A percentile compares a stretch with the other conserved stretches of the same genome.
Conservation (phyloP, 2,329 filamentous ascomycete genomes). For the Penicillium sp. region DNA sequence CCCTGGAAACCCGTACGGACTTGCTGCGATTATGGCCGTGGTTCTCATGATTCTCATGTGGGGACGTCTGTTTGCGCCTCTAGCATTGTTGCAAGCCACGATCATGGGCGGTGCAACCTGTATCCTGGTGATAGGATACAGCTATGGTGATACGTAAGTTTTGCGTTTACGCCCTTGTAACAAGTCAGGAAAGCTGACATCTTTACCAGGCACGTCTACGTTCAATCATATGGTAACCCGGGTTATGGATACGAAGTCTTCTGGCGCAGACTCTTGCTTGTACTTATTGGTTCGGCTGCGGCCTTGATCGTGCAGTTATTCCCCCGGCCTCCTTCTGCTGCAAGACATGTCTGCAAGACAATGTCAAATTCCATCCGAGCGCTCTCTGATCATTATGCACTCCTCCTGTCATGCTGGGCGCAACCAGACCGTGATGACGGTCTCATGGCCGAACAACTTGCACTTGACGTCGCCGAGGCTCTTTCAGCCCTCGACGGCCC, state of each 20-base stretch:
- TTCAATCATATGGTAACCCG: constrained; percentile 51
- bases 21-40: constrained; percentile 48
- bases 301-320: constrained; percentile 53
- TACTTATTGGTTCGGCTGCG: constrained; percentile 51
- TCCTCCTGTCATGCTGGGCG: constrained; percentile 53
- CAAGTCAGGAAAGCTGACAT: neutral
- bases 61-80: constrained; percentile 39
- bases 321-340: constrained; percentile 53
- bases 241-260: constrained; percentile 55
- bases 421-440: constrained; percentile 30
- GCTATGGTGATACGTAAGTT: constrained; percentile 48
- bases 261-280: constrained; percentile 51
- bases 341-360: constrained; percentile 50
- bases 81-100: constrained; percentile 35
- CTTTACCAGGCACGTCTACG: constrained; percentile 41
- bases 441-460: constrained; percentile 36
- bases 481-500: constrained; percentile 40
- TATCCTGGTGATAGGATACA: constrained; percentile 52
- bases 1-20: constrained; percentile 54
- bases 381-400: constrained; percentile 55
- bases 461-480: constrained; percentile 38
- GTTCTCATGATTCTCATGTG: constrained; percentile 41
- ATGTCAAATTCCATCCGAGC: constrained; percentile 51
- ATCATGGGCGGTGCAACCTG: constrained; percentile 52
- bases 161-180: too few relatives aligned